phyloP scores from a whole-genome alignment of 176 grass and related monocot genomes.

The Lolium rigidum region DNA sequence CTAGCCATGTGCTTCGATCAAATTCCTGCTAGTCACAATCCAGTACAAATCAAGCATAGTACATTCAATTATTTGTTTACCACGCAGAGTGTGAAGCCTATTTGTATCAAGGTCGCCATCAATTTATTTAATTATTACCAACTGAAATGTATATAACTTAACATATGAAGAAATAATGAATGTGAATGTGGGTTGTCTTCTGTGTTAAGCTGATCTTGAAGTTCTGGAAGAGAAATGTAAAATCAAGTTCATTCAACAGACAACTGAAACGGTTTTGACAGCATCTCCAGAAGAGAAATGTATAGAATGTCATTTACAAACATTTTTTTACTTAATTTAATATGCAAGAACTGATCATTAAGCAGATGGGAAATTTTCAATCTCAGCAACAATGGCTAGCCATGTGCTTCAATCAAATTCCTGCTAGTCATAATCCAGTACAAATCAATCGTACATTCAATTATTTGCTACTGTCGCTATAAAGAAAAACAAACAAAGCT shows the following conservation, averaged over 20 bases:
- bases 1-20: slow-evolving; percentile 14
- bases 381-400: slow-evolving; percentile 4
- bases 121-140: slow-evolving; percentile 1
- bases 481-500: neutral
- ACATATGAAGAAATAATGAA: slow-evolving; percentile 38
- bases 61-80: slow-evolving; percentile 33
- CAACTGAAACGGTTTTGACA: neutral
- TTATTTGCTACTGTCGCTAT: slow-evolving; percentile 20
- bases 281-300: neutral
- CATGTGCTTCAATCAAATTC: slow-evolving; percentile 19
- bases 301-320: neutral
- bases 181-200: slow-evolving; percentile 35
- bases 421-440: neutral
- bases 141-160: slow-evolving; percentile 20
- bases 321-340: neutral
- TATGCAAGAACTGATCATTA: neutral
- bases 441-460: slow-evolving; percentile 1
- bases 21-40: neutral
- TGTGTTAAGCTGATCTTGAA: slow-evolving; percentile 30
- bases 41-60: neutral
- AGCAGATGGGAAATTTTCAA: neutral
- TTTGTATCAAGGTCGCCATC: slow-evolving; percentile 33
- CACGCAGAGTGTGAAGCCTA: neutral
- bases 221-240: slow-evolving; percentile 28
- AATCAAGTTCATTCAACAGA: slow-evolving; percentile 31